phyloP scores from a whole-genome alignment of 805 yeast species.

The Kuraishia ogatae region DNA sequence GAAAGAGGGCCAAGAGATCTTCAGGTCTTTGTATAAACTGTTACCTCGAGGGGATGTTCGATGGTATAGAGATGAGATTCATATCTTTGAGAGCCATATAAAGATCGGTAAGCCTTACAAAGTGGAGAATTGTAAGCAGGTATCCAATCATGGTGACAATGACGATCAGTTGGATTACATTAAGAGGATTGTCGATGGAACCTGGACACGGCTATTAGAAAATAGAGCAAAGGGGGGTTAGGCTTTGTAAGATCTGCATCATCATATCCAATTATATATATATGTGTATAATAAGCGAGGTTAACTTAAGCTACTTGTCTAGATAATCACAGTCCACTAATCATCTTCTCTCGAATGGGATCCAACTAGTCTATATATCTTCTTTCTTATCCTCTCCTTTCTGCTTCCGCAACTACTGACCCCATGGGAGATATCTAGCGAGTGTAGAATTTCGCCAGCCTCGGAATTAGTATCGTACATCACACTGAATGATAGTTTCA shows the following conservation, averaged over 20 bases:
- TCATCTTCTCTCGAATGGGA: background rate
- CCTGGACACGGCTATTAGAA: constrained; percentile 33
- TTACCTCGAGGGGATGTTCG: constrained; percentile 24
- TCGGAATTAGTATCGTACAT: background rate
- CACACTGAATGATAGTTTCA: constrained; percentile 17
- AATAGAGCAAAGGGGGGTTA: constrained; percentile 44
- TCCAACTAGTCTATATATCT: background rate
- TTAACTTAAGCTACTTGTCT: background rate
- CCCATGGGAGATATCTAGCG: background rate
- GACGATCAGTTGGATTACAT: constrained; percentile 24
- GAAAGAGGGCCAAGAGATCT: constrained; percentile 19
- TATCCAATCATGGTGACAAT: constrained; percentile 13
- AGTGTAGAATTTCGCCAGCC: background rate
- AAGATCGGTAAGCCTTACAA: constrained; percentile 29
- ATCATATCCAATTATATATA: background rate
- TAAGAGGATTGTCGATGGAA: constrained; percentile 40
- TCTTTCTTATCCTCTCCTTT: background rate
- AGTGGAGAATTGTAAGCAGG: constrained; percentile 20
- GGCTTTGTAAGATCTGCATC: background rate
- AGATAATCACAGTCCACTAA: background rate
- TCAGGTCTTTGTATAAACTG: constrained; percentile 15
- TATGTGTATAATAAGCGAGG: background rate
- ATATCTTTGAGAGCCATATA: constrained; percentile 27
- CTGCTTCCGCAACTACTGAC: background rate
- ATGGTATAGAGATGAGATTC: constrained; percentile 25